Conservation (phyloP, 2,329 filamentous ascomycete species). For the Mycosphaerelloides madeirae region DNA sequence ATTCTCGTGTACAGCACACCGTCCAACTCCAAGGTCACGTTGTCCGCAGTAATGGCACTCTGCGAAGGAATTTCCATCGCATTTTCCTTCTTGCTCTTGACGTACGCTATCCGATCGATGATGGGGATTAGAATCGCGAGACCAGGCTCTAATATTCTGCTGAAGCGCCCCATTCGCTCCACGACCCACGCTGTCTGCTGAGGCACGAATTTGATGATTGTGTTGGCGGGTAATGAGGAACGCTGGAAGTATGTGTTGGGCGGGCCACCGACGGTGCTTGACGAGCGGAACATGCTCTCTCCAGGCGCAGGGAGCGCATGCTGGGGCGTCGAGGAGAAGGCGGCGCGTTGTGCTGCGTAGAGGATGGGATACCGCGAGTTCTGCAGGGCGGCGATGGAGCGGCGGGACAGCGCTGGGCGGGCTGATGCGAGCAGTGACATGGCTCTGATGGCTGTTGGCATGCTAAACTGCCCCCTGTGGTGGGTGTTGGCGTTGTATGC, state of each 20-base stretch:
- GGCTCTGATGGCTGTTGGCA: slow-evolving; percentile 12
- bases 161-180: slow-evolving; percentile 98
- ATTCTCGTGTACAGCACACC: slow-evolving; percentile 93
- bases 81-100: slow-evolving; percentile 93
- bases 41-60: slow-evolving; percentile 96
- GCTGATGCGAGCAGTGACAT: slow-evolving; percentile 39
- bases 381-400: slow-evolving; percentile 30
- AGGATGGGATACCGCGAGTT: slow-evolving; percentile 30
- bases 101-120: slow-evolving; percentile 93
- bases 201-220: slow-evolving; percentile 87
- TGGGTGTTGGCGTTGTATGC: too few relatives aligned
- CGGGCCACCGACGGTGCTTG: slow-evolving; percentile 23
- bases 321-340: slow-evolving; percentile 24
- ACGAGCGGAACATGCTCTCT: slow-evolving; percentile 33
- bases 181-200: slow-evolving; percentile 99
- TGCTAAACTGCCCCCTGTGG: slow-evolving; percentile 3
- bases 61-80: slow-evolving; percentile 97
- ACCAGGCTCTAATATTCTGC: slow-evolving; percentile 86
- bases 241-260: slow-evolving; percentile 40
- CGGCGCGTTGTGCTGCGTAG: slow-evolving; percentile 20
- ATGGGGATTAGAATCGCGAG: slow-evolving; percentile 85
- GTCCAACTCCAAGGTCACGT: slow-evolving; percentile 93
- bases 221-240: slow-evolving; percentile 76
- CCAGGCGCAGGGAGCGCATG: slow-evolving; percentile 26
- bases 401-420: slow-evolving; percentile 27